phyloP scores from a whole-genome alignment of 306 rosid species.

The barrel medic (Medicago truncatula) region MtrunA17r5.0-ANR NC_053042.1:1546501-1547000 shows the following conservation, averaged over 20 bases:
- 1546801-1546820: not conserved
- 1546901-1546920: not conserved
- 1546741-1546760: not conserved
- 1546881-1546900: not conserved
- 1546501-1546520: too few species aligned
- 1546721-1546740: not conserved
- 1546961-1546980: slow-evolving; percentile 15
- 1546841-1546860: not conserved
- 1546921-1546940: slow-evolving; percentile 4
- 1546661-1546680: not conserved
- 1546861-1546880: too few species aligned
- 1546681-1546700: too few species aligned
- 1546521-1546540: too few species aligned
- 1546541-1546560: not conserved
- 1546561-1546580: not conserved
- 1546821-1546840: not conserved
- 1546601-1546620: not conserved
- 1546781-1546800: not conserved
- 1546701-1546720: not conserved
- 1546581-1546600: not conserved
- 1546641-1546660: not conserved
- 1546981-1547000: not conserved
- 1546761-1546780: not conserved
- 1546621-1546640: not conserved
- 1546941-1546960: slow-evolving; percentile 6